Evolutionary conservation across 1,139 yeast species (phyloP).

Genomic region (Wickerhamomyces sp.): DNA sequence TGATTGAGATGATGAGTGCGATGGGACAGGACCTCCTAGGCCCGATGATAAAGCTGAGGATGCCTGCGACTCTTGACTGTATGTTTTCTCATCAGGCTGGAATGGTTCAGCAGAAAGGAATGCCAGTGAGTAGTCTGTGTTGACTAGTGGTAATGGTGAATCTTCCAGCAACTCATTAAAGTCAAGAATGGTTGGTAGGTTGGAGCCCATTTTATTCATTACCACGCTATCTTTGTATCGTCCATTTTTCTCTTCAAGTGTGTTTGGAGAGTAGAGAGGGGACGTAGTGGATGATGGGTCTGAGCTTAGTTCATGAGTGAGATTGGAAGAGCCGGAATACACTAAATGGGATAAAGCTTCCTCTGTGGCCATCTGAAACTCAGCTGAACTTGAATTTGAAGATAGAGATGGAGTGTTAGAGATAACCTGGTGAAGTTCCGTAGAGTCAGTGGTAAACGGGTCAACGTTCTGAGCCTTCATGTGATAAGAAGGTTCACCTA

Average conservation of each 20-base stretch:
- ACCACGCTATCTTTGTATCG: too few species aligned
- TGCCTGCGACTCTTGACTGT: not conserved
- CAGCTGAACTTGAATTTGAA: not conserved
- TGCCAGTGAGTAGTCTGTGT: not conserved
- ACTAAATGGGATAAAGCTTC: too few species aligned
- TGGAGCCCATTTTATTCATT: too few species aligned
- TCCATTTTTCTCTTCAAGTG: too few species aligned
- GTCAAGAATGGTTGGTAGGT: not conserved
- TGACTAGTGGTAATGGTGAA: not conserved
- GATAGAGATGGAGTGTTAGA: constrained; percentile 3
- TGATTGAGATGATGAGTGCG: not conserved
- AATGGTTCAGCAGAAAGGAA: not conserved
- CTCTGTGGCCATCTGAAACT: not conserved
- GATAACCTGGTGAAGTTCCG: constrained; percentile 2
- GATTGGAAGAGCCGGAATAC: too few species aligned
- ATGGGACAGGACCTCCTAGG: not conserved
- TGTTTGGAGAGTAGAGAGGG: too few species aligned
- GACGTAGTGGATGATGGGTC: too few species aligned
- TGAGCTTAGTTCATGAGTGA: too few species aligned
- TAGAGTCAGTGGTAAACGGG: too few species aligned
- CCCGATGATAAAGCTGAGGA: not conserved
- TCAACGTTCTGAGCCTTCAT: too few species aligned
- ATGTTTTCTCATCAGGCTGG: not conserved
- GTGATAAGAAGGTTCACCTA: too few species aligned
- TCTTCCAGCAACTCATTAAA: not conserved